Base-by-base conservation (phyloP, 75 land plant genomes). In the Pinus tabuliformis region DNA sequence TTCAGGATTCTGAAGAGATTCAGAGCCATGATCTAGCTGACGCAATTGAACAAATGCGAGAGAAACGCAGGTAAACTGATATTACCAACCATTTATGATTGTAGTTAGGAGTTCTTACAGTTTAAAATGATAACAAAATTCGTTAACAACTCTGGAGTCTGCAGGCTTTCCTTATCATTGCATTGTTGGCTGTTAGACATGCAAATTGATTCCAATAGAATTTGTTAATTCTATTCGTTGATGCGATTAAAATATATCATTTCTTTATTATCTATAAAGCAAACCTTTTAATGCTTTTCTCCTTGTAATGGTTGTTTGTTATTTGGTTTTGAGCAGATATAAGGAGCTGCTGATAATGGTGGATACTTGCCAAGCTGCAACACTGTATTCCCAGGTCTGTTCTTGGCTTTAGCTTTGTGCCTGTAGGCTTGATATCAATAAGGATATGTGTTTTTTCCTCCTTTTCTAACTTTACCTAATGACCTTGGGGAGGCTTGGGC, bases 281-380 rank as follows among this genome's bases (percentile, higher is more conserved):
- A 62, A 11, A 73, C 30, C 17, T 58, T 6, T 73, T 30, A 62
- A 18, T 7, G 61, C 30, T 73, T 73, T 22, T 73, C 37, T 57
- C 60, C 37, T 57, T 73, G 75, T 54, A 18, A 73, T 33, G 20
- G 24, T 77, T 36, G 20, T 74, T 15, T 18, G 16, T 73, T 73
- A 6, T 24, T 59, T 65, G 52, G 68, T 33, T 42, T 9, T 73
- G 74, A 22, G 59, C 70, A 95, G 99, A 79, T 97, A 90, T 74
- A 97, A 92, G 89, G 99, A 97, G 85, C 77, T 97, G 71, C 62
- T 97, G 68, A 86, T 97, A 75, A 97, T 97, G 99, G 99, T 97
- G 30, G 99, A 97, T 81, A 97, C 99, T 76, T 97, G 99, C 79
- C 99, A 97, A 85, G 99, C 99, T 74, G 91, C 99, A 28, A 97